Conservation (phyloP, 768 basidiomycete genomes). For the Boletus eberwhitei region DNA sequence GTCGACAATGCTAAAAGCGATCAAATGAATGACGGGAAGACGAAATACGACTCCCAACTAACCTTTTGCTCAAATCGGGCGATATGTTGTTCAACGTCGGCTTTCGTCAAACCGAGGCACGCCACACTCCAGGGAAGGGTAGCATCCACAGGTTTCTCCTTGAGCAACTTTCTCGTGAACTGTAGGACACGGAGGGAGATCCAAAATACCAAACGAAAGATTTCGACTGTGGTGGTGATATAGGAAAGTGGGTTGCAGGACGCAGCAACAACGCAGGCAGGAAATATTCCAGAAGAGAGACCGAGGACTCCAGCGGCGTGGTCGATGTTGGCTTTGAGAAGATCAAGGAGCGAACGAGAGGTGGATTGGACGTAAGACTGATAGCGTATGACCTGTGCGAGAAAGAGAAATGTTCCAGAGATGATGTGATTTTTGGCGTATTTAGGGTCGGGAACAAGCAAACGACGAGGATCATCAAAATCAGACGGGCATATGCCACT, state of each 20-base stretch:
- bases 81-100: conserved; percentile 27
- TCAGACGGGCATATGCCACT: conserved; percentile 42
- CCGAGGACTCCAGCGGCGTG: conserved; percentile 42
- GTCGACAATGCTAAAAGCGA: conserved; percentile 10
- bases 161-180: conserved; percentile 26
- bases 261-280: conserved; percentile 49
- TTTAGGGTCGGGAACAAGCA: conserved; percentile 37
- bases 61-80: conserved; percentile 24
- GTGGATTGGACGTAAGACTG: conserved; percentile 39
- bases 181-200: conserved; percentile 43
- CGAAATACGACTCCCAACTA: background rate
- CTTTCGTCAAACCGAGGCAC: conserved; percentile 33
- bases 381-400: conserved; percentile 52
- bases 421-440: conserved; percentile 47
- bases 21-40: background rate
- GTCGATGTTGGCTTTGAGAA: conserved; percentile 34
- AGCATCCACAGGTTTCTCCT: conserved; percentile 18
- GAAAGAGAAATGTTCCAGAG: conserved; percentile 46
- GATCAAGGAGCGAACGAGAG: conserved; percentile 22
- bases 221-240: conserved; percentile 43
- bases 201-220: conserved; percentile 52
- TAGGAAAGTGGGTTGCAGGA: conserved; percentile 40
- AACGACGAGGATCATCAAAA: conserved; percentile 38
- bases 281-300: conserved; percentile 56
- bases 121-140: conserved; percentile 46